Base-by-base conservation (phyloP, 2,329 filamentous ascomycete species). In the Pochonia chlamydosporia region DNA sequence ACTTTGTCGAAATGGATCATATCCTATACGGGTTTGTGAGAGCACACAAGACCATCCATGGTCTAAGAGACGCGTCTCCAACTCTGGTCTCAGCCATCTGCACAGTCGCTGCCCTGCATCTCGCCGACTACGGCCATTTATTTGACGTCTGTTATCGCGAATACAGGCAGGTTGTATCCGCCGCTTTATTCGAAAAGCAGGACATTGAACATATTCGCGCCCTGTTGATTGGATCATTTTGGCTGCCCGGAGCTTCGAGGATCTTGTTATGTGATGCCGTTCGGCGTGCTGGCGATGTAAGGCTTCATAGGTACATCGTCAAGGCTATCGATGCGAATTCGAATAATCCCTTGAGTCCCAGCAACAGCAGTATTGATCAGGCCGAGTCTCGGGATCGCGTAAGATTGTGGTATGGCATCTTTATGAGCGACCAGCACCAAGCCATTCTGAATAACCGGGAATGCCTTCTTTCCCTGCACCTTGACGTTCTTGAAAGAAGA, bases 201-300 rank as follows among this genome's bases (percentile, higher is more conserved):
- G 65, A 68, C 36, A 59, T 67, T 20, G 47, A 49, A n/a, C 40
- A 49, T 21, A 60, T 69, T 14, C 63, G 67, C 4, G 67, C 63
- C 6, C 49, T 68, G 18, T 61, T 63, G 41, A 60, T 70, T 25
- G 66, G 63, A 11, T 63, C 67, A 3, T 68, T 69, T 52, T 69
- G 67, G 47, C 58, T 69, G 1, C 63, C 65, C 10, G 65, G 66
- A 46, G 52, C 68, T 11, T 68, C 63, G 53, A 68, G 65, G 62
- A 63, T 67, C 36, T 57, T 69, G 2, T 63, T 65, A 11, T 65
- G 66, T 8, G 55, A 64, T 3, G 65, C 65, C 5, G 65, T 69
- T 1, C 57, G 66, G 3, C 64, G 65, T 26, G 65, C 64, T 3
- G 64, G 66, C 2, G 67, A 69, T 52, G 63, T 67, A 55, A 66